These are phyloP conservation scores for Botrytis elliptica DNA, from an alignment of 2,329 filamentous ascomycete species.

Conservation along the genomic window DNA sequence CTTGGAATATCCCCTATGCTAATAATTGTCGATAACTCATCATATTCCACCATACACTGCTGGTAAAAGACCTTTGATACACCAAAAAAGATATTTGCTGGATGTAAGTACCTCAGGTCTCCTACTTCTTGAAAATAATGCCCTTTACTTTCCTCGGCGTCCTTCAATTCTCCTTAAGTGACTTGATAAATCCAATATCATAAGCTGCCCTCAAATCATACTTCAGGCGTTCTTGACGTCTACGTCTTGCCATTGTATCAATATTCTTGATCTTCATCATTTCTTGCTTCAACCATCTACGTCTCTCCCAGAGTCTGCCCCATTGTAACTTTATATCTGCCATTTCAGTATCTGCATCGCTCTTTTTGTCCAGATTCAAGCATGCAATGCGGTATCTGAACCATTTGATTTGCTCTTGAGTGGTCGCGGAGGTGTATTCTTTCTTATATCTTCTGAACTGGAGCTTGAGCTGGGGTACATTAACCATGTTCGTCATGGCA, in stretches of 20 bases:
- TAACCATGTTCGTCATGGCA: not conserved
- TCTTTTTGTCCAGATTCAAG: not conserved
- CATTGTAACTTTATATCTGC: not conserved
- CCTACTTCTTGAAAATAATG: not conserved
- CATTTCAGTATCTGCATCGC: not conserved
- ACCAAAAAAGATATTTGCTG: constrained; percentile 11
- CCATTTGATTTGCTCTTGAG: not conserved
- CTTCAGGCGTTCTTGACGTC: not conserved
- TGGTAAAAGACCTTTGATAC: constrained; percentile 6
- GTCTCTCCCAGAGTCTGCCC: constrained; percentile 4
- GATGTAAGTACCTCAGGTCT: constrained; percentile 6
- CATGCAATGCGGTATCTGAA: not conserved
- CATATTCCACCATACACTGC: not conserved
- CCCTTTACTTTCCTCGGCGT: not conserved
- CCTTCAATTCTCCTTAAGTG: not conserved
- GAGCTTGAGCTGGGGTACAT: not conserved
- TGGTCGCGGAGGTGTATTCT: not conserved
- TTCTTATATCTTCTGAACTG: not conserved
- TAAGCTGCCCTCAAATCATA: not conserved
- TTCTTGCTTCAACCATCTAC: constrained; percentile 13
- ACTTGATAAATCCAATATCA: constrained; percentile 11
- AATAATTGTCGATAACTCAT: not conserved
- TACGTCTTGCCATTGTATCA: not conserved
- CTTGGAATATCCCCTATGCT: not conserved
- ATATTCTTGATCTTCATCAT: constrained; percentile 5